Conservation (phyloP, 495 filamentous ascomycete species). For the Schizothecium vesticola region DNA sequence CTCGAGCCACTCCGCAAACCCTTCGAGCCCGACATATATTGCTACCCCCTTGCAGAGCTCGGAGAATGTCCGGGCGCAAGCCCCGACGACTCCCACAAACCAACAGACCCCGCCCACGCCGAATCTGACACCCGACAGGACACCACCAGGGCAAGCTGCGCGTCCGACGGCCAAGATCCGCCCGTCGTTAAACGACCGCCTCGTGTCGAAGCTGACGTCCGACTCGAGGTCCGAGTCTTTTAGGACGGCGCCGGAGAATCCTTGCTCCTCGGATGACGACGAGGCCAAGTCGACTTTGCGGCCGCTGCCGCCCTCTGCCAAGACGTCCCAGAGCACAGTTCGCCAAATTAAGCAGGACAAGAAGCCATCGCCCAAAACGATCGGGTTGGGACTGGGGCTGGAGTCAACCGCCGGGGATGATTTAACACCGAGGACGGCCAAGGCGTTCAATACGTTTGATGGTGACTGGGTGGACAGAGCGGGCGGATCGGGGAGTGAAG, state of each 20-base stretch:
- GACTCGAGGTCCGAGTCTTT: slow-evolving; percentile 66
- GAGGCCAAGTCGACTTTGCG: slow-evolving; percentile 42
- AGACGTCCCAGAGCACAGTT: slow-evolving; percentile 38
- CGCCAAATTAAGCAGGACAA: slow-evolving; percentile 33
- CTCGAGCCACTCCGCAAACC: slow-evolving; percentile 32
- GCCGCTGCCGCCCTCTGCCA: slow-evolving; percentile 39
- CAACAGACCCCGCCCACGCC: slow-evolving; percentile 66
- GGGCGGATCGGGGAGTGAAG: slow-evolving; percentile 28
- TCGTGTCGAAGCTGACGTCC: slow-evolving; percentile 41
- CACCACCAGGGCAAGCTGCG: slow-evolving; percentile 51
- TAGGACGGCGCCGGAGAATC: slow-evolving; percentile 61
- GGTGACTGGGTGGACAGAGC: slow-evolving; percentile 38
- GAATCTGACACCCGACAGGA: slow-evolving; percentile 66
- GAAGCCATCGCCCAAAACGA: slow-evolving; percentile 24
- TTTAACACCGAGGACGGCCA: slow-evolving; percentile 32
- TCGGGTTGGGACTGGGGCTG: slow-evolving; percentile 49
- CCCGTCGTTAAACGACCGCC: slow-evolving; percentile 36
- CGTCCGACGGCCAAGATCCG: slow-evolving; percentile 33
- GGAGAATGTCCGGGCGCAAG: slow-evolving; percentile 23
- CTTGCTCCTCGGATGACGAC: slow-evolving; percentile 54
- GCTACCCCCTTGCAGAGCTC: slow-evolving; percentile 31
- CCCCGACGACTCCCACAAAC: slow-evolving; percentile 53
- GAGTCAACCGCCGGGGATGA: slow-evolving; percentile 34
- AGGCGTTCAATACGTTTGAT: slow-evolving; percentile 44
- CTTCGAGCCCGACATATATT: slow-evolving; percentile 30